Base-by-base conservation (phyloP, 306 rosid genomes). In the Vachellia collinsii region DNA sequence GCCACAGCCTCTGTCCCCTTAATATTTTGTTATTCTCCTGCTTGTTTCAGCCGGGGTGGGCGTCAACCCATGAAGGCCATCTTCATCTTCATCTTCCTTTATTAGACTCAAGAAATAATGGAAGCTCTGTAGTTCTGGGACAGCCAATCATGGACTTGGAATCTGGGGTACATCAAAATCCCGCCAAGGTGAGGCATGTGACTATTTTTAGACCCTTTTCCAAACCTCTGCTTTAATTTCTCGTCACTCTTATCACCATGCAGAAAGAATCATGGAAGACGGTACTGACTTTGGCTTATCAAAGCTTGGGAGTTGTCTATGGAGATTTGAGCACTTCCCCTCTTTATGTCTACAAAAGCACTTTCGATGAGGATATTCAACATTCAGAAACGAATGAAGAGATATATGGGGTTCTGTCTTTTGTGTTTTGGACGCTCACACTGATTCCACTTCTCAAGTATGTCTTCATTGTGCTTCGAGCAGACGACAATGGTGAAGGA, bases 401-500 rank as follows among this genome's bases (percentile, higher is more conserved):
- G 88, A 92, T 94, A 86, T 94, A 79, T 77, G 97, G 98, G 4
- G 97, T 92, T 5, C 81, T 94, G 43, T 92, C 97, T 48, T 94
- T 94, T 80, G 97, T 94, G 38, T 94, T 94, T 73, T 94, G 98
- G 98, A 94, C 98, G 5, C 86, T 94, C 4, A 94, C 98, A 5
- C 83, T 94, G 67, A 89, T 92, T 47, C 98, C 98, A 3, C 76
- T 94, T 3, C 54, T 94, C 64, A 94, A 94, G 74, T 94, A 94
- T 77, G 98, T 94, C 73, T 94, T 94, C 88, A 93, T 94, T 73
- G 98, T 94, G 77, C 93, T 94, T 59, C 83, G 97, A 87, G 98
- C 98, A 65, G 91, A 94, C 84, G 98, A 94, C 77, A 92, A 94
- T 88, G 98, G 98, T 7, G 98, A 94, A 86, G 98, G 98, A 72